A percentile compares a stretch with the other conserved stretches of the same genome.
These are phyloP conservation scores for Exophiala calicioides DNA, from an alignment of 2,329 filamentous ascomycete species.

Conservation along the genomic window DNA sequence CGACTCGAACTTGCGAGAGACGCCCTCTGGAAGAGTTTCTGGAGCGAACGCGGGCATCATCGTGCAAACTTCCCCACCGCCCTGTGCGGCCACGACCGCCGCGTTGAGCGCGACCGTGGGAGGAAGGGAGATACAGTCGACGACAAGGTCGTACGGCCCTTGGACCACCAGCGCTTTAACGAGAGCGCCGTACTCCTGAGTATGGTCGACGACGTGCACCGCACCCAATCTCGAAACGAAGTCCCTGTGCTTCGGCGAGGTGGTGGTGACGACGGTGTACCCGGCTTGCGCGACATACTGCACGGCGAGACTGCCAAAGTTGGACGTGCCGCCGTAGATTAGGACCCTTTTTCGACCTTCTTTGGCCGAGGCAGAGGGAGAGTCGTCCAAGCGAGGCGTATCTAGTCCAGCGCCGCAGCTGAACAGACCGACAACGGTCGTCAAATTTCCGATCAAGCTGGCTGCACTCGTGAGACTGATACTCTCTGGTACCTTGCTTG, in stretches of 20 bases:
- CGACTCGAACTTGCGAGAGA: conserved; percentile 9
- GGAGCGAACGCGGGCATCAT: conserved; percentile 7
- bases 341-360: conserved; percentile 31
- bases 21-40: conserved; percentile 15
- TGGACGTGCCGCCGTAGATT: conserved; percentile 43
- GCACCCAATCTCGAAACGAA: conserved; percentile 37
- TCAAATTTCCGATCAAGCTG: conserved; percentile 25
- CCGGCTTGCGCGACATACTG: conserved; percentile 41
- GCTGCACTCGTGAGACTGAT: conserved; percentile 12
- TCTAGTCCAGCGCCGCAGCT: conserved; percentile 17
- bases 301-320: conserved; percentile 40
- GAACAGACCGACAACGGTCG: conserved; percentile 24
- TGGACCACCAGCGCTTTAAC: conserved; percentile 4
- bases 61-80: conserved; percentile 11
- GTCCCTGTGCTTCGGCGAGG: conserved; percentile 36
- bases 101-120: conserved; percentile 9
- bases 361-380: conserved; percentile 1
- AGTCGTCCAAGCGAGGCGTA: conserved; percentile 8
- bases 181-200: conserved; percentile 12
- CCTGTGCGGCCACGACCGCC: conserved; percentile 6
- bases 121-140: conserved; percentile 17
- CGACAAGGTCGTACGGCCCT: conserved; percentile 18
- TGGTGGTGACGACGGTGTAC: conserved; percentile 38
- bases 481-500: conserved; percentile 8
- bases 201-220: conserved; percentile 36